Evolutionary conservation across 169 alveolate species (phyloP).

Genomic region (Cryptosporidium ryanae): DNA sequence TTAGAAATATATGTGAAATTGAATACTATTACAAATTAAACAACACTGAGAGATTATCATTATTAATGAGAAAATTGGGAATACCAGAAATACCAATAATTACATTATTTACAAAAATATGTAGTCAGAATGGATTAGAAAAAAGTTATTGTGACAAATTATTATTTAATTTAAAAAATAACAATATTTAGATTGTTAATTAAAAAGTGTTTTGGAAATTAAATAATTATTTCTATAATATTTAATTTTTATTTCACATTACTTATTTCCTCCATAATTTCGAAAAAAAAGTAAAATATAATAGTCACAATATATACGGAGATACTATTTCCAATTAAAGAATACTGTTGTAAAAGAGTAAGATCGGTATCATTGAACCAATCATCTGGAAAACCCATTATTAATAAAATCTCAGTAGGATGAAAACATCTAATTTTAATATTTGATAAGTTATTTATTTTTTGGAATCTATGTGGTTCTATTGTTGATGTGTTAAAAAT

Average conservation of each 20-base stretch:
- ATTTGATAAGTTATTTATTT: neutral
- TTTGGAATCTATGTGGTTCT: constrained; percentile 14
- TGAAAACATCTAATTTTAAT: constrained; percentile 79
- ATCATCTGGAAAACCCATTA: constrained; percentile 80
- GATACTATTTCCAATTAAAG: constrained; percentile 83
- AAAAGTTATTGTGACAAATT: constrained; percentile 53
- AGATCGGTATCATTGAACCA: constrained; percentile 77
- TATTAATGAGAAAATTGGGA: constrained; percentile 59
- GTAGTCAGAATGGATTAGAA: constrained; percentile 63
- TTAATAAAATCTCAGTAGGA: constrained; percentile 80
- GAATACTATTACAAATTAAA: neutral
- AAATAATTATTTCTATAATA: too few relatives aligned
- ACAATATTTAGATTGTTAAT: neutral
- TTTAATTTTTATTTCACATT: too few relatives aligned
- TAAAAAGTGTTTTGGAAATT: neutral
- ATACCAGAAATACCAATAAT: constrained; percentile 66
- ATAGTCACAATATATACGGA: constrained; percentile 80
- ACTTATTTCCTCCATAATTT: neutral
- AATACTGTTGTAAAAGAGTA: constrained; percentile 72
- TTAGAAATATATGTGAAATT: constrained; percentile 14
- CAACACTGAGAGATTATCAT: constrained; percentile 14
- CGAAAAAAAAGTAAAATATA: constrained; percentile 79
- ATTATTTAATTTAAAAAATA: constrained; percentile 29
- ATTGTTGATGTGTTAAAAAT: constrained; percentile 43
- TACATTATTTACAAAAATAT: constrained; percentile 53